These are phyloP conservation scores for Penicillium longicatenatum DNA, from an alignment of 495 filamentous ascomycete genomes.

Conservation along the genomic window DNA sequence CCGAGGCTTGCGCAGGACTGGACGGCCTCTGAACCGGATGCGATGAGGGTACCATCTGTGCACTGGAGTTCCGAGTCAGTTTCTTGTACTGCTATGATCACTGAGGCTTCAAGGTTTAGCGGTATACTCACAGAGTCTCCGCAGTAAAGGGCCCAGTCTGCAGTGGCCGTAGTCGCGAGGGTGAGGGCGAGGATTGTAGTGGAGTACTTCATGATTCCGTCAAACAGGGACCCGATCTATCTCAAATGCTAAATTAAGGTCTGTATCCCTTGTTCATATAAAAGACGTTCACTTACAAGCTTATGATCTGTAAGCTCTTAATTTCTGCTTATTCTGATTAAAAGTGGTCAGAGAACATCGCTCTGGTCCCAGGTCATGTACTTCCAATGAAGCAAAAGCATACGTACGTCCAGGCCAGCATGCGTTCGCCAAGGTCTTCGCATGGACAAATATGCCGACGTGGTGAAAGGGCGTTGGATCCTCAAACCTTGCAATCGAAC, in stretches of 20 bases:
- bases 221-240: not conserved
- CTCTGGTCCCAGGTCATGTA: too few species aligned
- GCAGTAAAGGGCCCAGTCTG: constrained; percentile 3
- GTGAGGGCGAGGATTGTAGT: not conserved
- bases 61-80: not conserved
- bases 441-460: not conserved
- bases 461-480: not conserved
- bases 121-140: not conserved
- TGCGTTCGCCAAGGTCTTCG: not conserved
- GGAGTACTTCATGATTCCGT: constrained; percentile 5
- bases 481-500: not conserved
- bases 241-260: not conserved
- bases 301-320: too few species aligned
- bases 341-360: too few species aligned
- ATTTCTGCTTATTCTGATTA: too few species aligned
- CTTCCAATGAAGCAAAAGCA: too few species aligned
- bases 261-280: not conserved
- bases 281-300: too few species aligned
- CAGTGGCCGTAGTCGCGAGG: not conserved
- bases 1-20: not conserved
- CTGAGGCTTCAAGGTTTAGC: too few species aligned
- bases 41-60: not conserved
- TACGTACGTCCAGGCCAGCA: too few species aligned
- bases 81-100: too few species aligned
- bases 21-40: not conserved